Conservation (phyloP, 345 rosid species). For the Citrus trifoliata region DNA sequence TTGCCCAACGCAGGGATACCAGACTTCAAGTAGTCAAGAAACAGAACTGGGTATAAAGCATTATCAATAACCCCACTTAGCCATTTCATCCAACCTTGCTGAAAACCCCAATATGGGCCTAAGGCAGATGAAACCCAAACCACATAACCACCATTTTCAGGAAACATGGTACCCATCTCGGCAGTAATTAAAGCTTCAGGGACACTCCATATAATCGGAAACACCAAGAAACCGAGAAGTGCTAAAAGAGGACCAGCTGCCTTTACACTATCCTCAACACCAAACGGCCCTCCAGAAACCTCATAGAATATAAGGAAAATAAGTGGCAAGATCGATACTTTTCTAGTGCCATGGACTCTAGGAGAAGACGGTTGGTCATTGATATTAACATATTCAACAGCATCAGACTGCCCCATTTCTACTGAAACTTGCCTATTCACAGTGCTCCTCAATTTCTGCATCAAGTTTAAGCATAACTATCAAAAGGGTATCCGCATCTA, state of each 20-base stretch:
- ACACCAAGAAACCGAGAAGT: slow-evolving; percentile 60
- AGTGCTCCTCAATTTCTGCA: slow-evolving; percentile 39
- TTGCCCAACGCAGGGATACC: no score
- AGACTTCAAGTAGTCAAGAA: no score
- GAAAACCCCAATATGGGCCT: no score
- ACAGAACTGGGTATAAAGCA: no score
- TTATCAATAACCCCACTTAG: no score
- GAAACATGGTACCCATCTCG: no score
- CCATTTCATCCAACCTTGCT: no score
- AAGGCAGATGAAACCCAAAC: no score
- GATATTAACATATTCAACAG: slow-evolving; percentile 23
- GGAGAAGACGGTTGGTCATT: slow-evolving; percentile 35
- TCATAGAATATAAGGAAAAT: slow-evolving; percentile 66
- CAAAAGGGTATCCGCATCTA: not conserved
- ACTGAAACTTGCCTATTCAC: slow-evolving; percentile 22
- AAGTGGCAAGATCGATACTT: slow-evolving; percentile 64
- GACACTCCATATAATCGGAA: no score
- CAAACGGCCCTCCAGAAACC: slow-evolving; percentile 79
- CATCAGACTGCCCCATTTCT: slow-evolving; percentile 32
- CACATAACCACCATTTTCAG: no score
- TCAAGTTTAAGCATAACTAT: not conserved
- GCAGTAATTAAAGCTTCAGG: no score
- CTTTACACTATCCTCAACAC: slow-evolving; percentile 70
- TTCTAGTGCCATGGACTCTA: slow-evolving; percentile 32
- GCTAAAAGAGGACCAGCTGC: slow-evolving; percentile 83